These are phyloP conservation scores for Fusarium torreyae DNA, from an alignment of 2,329 filamentous ascomycete genomes.

Conservation along the genomic window DNA sequence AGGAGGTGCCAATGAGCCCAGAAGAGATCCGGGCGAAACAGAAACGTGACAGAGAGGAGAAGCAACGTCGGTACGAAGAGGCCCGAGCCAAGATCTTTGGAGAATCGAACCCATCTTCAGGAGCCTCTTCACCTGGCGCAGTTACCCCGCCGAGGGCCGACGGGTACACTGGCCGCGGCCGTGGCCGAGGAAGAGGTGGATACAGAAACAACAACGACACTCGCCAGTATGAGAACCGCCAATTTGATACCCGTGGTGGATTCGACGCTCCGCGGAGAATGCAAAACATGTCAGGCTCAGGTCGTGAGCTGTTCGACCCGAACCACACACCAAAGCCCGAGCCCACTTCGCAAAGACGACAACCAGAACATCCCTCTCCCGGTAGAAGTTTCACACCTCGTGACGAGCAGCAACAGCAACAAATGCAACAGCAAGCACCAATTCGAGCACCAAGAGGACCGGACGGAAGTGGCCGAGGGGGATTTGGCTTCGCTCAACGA, in stretches of 20 bases:
- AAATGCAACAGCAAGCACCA: constrained; percentile 68
- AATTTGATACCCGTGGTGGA: constrained; percentile 52
- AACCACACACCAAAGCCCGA: constrained; percentile 77
- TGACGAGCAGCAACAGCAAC: constrained; percentile 66
- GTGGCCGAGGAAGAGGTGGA: constrained; percentile 62
- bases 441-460: constrained; percentile 84
- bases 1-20: constrained; percentile 75
- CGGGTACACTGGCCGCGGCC: constrained; percentile 58
- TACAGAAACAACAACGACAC: constrained; percentile 50
- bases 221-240: constrained; percentile 52
- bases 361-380: constrained; percentile 55
- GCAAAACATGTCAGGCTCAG: constrained; percentile 51
- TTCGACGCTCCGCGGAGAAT: constrained; percentile 51
- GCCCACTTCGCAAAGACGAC: constrained; percentile 62
- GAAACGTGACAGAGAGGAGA: constrained; percentile 86
- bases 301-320: constrained; percentile 83
- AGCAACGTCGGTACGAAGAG: constrained; percentile 91
- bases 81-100: constrained; percentile 90
- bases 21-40: constrained; percentile 86
- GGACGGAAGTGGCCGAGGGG: constrained; percentile 81
- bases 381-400: constrained; percentile 61
- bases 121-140: constrained; percentile 73
- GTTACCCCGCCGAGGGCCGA: constrained; percentile 69
- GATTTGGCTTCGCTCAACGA: constrained; percentile 81
- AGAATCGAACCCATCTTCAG: constrained; percentile 67